A percentile compares a stretch with the other conserved stretches of the same genome.
Conservation (phyloP, 257 asterid species). For the Rubia yunnanensis region DNA sequence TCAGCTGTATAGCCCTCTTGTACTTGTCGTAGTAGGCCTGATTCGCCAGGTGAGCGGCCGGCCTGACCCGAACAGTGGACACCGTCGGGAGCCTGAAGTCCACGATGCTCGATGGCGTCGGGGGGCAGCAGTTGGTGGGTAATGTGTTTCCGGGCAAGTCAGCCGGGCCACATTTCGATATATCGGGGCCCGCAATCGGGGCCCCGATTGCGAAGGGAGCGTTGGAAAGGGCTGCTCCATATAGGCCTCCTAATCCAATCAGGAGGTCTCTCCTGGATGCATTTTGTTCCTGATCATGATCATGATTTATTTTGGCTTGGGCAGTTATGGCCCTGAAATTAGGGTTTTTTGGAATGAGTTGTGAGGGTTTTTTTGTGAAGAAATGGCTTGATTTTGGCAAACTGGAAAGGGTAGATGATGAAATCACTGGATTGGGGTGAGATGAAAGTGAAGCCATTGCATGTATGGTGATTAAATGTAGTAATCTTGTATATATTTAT, state of each 20-base stretch:
- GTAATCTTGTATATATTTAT: background rate
- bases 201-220: constrained; percentile 48
- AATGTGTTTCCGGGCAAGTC: constrained; percentile 51
- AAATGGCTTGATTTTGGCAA: constrained; percentile 11
- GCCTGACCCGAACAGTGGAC: constrained; percentile 42
- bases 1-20: constrained; percentile 44
- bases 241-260: constrained; percentile 61
- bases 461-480: background rate
- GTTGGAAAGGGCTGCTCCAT: constrained; percentile 51
- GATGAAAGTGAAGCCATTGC: constrained; percentile 41
- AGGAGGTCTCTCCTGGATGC: constrained; percentile 43
- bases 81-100: constrained; percentile 48
- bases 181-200: constrained; percentile 55
- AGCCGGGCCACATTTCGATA: constrained; percentile 68
- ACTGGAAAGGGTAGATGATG: constrained; percentile 20
- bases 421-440: constrained; percentile 14
- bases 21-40: constrained; percentile 44
- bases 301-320: constrained; percentile 22
- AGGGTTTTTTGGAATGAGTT: constrained; percentile 16
- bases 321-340: constrained; percentile 29
- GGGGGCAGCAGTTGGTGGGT: constrained; percentile 74
- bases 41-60: constrained; percentile 63
- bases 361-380: constrained; percentile 17
- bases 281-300: constrained; percentile 9
- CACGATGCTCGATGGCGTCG: constrained; percentile 22